Conservation (phyloP, 306 rosid species). For the Quercus agrifolia region DNA sequence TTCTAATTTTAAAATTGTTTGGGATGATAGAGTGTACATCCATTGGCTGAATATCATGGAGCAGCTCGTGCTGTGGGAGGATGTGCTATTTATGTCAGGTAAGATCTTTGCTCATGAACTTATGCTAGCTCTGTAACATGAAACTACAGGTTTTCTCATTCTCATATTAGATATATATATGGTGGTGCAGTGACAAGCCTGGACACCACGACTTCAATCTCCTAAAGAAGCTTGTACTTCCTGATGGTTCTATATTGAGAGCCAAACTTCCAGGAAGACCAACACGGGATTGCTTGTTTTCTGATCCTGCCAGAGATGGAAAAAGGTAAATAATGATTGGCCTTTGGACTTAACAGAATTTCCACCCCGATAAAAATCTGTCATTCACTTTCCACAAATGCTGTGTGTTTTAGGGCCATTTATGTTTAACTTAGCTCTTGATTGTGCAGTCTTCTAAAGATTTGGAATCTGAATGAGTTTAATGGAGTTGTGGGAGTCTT, state of each 20-base stretch:
- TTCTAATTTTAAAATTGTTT: conserved; percentile 17
- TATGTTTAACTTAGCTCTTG: not conserved
- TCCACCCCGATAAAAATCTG: not conserved
- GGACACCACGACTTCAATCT: conserved; percentile 86
- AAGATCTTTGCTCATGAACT: not conserved
- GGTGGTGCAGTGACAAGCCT: conserved; percentile 79
- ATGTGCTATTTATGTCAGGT: conserved; percentile 94
- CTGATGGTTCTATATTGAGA: conserved; percentile 86
- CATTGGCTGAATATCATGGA: conserved; percentile 93
- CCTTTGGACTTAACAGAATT: not conserved
- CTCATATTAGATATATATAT: not conserved
- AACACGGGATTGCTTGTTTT: conserved; percentile 83
- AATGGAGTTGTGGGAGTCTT: conserved; percentile 81
- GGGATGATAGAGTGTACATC: conserved; percentile 67
- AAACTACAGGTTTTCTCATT: conserved; percentile 14
- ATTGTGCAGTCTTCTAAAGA: conserved; percentile 66
- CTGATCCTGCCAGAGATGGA: conserved; percentile 95
- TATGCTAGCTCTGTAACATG: not conserved
- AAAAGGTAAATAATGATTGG: conserved; percentile 47
- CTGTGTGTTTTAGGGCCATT: not conserved
- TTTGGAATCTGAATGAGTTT: conserved; percentile 73
- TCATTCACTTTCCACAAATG: not conserved
- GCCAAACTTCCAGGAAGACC: conserved; percentile 95
- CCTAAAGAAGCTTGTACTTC: conserved; percentile 79
- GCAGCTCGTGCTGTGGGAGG: conserved; percentile 97